Percentiles rank a stretch among this genome's conserved stretches.
These are phyloP conservation scores for Gremmenia infestans DNA, from an alignment of 2,329 filamentous ascomycete species.

Conservation along the genomic window DNA sequence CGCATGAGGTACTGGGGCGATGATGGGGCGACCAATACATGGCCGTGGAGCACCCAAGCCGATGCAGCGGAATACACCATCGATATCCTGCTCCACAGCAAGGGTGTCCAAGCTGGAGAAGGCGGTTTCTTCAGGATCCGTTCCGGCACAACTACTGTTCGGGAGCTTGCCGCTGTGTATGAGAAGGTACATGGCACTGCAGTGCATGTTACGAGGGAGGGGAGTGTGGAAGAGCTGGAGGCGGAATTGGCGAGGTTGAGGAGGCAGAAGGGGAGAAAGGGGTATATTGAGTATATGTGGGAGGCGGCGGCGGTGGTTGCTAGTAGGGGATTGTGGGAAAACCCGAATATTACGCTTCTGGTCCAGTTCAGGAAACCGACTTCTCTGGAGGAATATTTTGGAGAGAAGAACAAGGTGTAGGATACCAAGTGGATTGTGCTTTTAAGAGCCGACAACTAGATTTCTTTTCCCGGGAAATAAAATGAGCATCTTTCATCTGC, in stretches of 20 bases:
- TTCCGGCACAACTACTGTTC: background rate
- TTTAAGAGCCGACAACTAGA: too few species aligned
- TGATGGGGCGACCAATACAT: background rate
- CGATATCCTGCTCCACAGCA: background rate
- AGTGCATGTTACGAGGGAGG: background rate
- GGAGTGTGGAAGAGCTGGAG: slow-evolving; percentile 2
- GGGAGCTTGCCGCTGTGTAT: background rate
- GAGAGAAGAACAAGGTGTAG: too few species aligned
- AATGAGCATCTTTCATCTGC: too few species aligned
- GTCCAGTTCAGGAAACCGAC: too few species aligned
- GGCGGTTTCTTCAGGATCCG: background rate
- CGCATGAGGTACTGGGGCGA: background rate
- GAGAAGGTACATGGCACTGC: background rate
- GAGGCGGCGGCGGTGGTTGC: too few species aligned
- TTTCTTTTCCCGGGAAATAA: too few species aligned
- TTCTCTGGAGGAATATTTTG: too few species aligned
- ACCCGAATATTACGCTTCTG: too few species aligned
- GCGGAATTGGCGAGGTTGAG: background rate
- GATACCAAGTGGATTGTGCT: too few species aligned
- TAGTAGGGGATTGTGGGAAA: too few species aligned
- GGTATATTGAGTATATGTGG: background rate
- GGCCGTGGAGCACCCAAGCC: background rate
- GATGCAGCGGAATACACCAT: background rate
- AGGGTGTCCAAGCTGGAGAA: background rate
- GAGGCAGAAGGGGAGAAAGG: background rate